Conservation (phyloP, 805 yeast species). For the Metschnikowia drakensbergensis region DNA sequence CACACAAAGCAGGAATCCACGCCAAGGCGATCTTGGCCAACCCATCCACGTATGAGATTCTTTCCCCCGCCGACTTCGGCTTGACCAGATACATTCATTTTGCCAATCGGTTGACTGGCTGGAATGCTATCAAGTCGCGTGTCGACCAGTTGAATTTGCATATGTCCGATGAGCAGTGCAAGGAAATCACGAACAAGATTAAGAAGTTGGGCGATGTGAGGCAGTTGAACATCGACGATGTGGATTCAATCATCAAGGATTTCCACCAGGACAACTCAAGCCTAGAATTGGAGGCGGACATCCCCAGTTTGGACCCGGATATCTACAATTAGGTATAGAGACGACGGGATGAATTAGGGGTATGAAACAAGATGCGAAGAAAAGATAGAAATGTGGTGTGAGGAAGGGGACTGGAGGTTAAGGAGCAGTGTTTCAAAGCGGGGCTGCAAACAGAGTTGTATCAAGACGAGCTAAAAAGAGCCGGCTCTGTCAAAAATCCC, state of each 20-base stretch:
- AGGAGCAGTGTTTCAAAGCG: too few species aligned
- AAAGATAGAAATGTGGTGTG: too few species aligned
- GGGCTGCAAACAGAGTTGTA: too few species aligned
- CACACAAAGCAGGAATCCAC: constrained; percentile 99
- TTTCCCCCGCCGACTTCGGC: constrained; percentile 94
- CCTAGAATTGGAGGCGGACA: constrained; percentile 32
- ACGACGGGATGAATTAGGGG: too few species aligned
- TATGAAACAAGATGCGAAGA: too few species aligned
- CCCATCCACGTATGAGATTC: constrained; percentile 97
- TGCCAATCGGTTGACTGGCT: constrained; percentile 96
- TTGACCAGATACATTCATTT: constrained; percentile 94
- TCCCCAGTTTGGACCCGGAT: constrained; percentile 2
- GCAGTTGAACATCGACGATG: constrained; percentile 92
- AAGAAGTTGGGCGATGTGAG: constrained; percentile 94
- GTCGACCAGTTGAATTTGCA: constrained; percentile 93
- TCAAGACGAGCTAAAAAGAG: too few species aligned
- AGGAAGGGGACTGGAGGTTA: too few species aligned
- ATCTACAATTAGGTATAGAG: neutral
- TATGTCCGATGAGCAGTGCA: constrained; percentile 87
- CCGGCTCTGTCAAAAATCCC: too few species aligned
- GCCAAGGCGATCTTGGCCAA: constrained; percentile 98
- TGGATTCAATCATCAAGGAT: constrained; percentile 92
- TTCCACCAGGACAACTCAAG: constrained; percentile 75
- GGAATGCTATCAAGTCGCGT: constrained; percentile 98
- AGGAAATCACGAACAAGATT: constrained; percentile 91